A percentile compares a stretch with the other conserved stretches of the same genome.
Evolutionary conservation across 1,284 basidiomycete genomes (phyloP).

Genomic region (Rhodotorula sp.): DNA sequence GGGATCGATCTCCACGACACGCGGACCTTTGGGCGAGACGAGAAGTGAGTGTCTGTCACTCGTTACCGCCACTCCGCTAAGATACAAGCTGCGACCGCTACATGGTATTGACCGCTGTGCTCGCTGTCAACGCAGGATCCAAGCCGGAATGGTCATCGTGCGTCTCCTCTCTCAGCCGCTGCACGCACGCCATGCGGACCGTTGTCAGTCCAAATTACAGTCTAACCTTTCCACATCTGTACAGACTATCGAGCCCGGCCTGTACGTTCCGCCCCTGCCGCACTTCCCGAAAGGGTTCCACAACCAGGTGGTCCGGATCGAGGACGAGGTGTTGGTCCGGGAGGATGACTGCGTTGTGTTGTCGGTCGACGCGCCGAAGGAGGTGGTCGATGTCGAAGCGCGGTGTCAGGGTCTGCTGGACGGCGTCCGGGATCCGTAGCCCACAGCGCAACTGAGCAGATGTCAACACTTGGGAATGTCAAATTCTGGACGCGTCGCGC

Average conservation of each 20-base stretch:
- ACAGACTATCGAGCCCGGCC: slow-evolving; percentile 32
- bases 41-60: slow-evolving; percentile 43
- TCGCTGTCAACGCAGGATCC: slow-evolving; percentile 53
- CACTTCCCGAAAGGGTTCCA: slow-evolving; percentile 81
- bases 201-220: background rate
- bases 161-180: slow-evolving; percentile 38
- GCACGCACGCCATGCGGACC: background rate
- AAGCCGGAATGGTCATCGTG: slow-evolving; percentile 80
- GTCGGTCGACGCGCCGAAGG: slow-evolving; percentile 78
- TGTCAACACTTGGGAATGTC: background rate
- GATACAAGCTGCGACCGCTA: background rate
- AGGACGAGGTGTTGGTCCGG: slow-evolving; percentile 83
- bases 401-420: slow-evolving; percentile 66
- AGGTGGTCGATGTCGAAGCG: slow-evolving; percentile 83
- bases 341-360: slow-evolving; percentile 66
- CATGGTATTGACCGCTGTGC: background rate
- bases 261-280: slow-evolving; percentile 76
- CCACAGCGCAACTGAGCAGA: background rate
- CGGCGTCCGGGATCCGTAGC: background rate
- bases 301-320: slow-evolving; percentile 83
- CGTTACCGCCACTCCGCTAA: background rate
- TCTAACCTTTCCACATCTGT: background rate
- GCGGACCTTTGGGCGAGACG: slow-evolving; percentile 49
- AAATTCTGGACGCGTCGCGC: background rate
- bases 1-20: slow-evolving; percentile 57